Conservation (phyloP, 2,329 filamentous ascomycete species). For the Pseudofabraea citricarpa region DNA sequence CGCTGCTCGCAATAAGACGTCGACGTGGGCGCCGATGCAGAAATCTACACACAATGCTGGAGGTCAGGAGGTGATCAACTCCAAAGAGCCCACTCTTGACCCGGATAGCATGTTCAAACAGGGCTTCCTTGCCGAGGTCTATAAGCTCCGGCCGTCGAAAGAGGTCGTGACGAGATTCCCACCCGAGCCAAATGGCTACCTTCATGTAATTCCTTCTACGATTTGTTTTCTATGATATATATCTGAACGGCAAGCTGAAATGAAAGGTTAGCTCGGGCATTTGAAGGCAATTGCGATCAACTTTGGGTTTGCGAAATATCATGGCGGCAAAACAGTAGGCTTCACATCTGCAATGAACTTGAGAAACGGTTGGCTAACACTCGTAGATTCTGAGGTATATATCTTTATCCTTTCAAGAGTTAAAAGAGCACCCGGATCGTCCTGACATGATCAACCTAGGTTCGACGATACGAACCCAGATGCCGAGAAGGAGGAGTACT, state of each 20-base stretch:
- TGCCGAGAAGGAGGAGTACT: conserved; percentile 86
- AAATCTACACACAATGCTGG: conserved; percentile 27
- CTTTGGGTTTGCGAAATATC: conserved; percentile 86
- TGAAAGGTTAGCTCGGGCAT: conserved; percentile 79
- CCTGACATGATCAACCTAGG: conserved; percentile 63
- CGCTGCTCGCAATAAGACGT: conserved; percentile 44
- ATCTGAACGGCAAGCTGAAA: too few species aligned
- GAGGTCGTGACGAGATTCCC: conserved; percentile 69
- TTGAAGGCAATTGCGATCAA: conserved; percentile 95
- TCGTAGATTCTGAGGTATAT: too few species aligned
- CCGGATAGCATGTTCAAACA: conserved; percentile 64
- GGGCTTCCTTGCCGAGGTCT: conserved; percentile 70
- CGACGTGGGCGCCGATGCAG: conserved; percentile 42
- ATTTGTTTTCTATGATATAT: too few species aligned
- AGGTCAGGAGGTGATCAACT: conserved; percentile 13
- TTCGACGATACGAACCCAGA: conserved; percentile 97
- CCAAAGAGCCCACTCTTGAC: conserved; percentile 23
- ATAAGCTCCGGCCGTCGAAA: conserved; percentile 59
- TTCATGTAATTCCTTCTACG: conserved; percentile 80
- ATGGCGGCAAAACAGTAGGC: too few species aligned
- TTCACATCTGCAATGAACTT: too few species aligned
- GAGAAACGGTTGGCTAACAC: too few species aligned
- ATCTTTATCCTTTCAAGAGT: too few species aligned
- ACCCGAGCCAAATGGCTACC: conserved; percentile 86
- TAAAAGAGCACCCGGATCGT: too few species aligned